A percentile compares a stretch with the other conserved stretches of the same genome.
Conservation (phyloP, 352 stramenopile genomes). For the Phytophthora crassamura region DNA sequence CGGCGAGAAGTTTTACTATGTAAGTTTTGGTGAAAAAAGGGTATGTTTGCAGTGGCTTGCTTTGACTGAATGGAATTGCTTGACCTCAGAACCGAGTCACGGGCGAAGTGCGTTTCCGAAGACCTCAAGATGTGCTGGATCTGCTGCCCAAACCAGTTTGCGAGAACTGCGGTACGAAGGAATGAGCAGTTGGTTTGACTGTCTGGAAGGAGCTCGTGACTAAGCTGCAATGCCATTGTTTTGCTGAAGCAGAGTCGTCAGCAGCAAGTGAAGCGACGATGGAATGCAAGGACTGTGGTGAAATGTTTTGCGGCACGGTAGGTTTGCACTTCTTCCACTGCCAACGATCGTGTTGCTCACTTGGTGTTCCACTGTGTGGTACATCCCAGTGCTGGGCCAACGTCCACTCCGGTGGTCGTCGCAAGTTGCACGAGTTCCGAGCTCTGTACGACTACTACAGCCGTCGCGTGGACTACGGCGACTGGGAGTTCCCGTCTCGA, state of each 20-base stretch:
- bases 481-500: constrained; percentile 89
- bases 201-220: neutral
- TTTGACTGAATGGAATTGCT: too few species aligned
- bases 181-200: neutral
- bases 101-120: constrained; percentile 91
- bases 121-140: constrained; percentile 93
- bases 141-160: constrained; percentile 88
- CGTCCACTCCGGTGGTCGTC: constrained; percentile 88
- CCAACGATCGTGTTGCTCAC: constrained; percentile 12
- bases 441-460: constrained; percentile 93
- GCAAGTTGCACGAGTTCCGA: constrained; percentile 84
- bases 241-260: constrained; percentile 14
- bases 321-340: constrained; percentile 1
- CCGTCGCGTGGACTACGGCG: constrained; percentile 91
- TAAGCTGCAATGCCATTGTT: neutral
- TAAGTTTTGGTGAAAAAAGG: constrained; percentile 27
- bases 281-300: constrained; percentile 91
- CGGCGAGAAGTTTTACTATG: constrained; percentile 91
- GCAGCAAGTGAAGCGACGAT: constrained; percentile 56
- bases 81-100: constrained; percentile 87
- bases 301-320: constrained; percentile 90
- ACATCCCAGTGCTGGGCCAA: constrained; percentile 77
- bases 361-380: constrained; percentile 1
- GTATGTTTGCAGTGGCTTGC: too few species aligned
- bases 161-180: constrained; percentile 84